phyloP scores from a whole-genome alignment of 1,284 basidiomycete genomes.

The Sanghuangporus weigelae region DNA sequence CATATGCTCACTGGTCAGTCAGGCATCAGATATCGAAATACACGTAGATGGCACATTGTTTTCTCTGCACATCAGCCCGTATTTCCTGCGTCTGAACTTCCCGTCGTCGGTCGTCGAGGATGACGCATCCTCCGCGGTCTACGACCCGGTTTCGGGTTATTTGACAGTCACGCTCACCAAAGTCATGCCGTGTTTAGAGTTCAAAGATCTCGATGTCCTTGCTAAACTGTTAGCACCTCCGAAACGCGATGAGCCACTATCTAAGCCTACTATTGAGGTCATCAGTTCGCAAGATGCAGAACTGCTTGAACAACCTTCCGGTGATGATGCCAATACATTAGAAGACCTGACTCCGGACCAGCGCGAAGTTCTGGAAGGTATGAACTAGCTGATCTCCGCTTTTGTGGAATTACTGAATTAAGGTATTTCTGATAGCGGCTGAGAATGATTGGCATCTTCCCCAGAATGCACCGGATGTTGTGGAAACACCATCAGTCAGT shows the following conservation, averaged over 20 bases:
- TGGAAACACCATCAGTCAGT: conserved; percentile 31
- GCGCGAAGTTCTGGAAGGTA: conserved; percentile 57
- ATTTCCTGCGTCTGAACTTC: conserved; percentile 77
- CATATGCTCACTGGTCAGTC: conserved; percentile 28
- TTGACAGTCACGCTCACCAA: conserved; percentile 69
- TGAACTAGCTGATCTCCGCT: conserved; percentile 1
- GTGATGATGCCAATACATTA: conserved; percentile 36
- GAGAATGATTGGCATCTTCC: conserved; percentile 74
- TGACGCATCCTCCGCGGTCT: conserved; percentile 61
- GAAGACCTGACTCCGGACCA: conserved; percentile 37
- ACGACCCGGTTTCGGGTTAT: conserved; percentile 67
- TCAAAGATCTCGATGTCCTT: conserved; percentile 70
- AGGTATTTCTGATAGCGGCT: conserved; percentile 44
- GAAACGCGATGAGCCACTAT: conserved; percentile 30
- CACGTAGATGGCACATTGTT: conserved; percentile 65
- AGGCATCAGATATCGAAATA: conserved; percentile 78
- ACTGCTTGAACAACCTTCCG: conserved; percentile 20
- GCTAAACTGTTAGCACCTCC: conserved; percentile 69
- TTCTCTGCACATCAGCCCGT: conserved; percentile 74
- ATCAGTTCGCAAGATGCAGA: conserved; percentile 35
- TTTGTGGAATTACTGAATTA: conserved; percentile 8
- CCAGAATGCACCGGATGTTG: conserved; percentile 45
- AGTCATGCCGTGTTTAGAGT: conserved; percentile 54
- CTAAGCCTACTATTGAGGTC: conserved; percentile 58
- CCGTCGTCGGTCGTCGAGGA: conserved; percentile 47